Base-by-base conservation (phyloP, 495 filamentous ascomycete genomes). In the Penicillium angulare region DNA sequence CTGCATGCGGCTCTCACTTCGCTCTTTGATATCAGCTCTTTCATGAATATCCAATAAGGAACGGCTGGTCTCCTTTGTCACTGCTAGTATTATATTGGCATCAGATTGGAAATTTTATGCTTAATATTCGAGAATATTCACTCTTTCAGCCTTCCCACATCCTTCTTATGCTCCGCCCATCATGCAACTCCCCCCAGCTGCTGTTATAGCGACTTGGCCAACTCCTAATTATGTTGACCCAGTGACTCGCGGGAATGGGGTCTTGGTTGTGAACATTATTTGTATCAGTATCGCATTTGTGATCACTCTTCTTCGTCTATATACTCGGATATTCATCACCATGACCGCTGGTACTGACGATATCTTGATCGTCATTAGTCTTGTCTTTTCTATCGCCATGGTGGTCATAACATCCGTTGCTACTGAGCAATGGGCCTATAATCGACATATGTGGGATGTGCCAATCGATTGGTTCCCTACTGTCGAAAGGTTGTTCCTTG, bases 391-490 rank as follows among this genome's bases (percentile, higher is more conserved):
- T 16, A 69, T 77, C 24, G 74, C 66, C 17, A 79, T 78, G 64
- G 72, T 66, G 5, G 63, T 70, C 8, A 54, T 75, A 9, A 66
- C 71, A 4, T 74, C 70, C 0, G 20, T 79, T 7, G 65, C 73
- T 20, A 68, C 67, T 0, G 69, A 75, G 32, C 26, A 63, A 0
- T 79, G 74, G 49, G 76, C 77, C 21, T 81, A 78, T 79, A 73
- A 79, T 46, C 69, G 80, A 20, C 83, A 85, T 60, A 55, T 77
- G 27, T 82, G 77, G 73, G 79, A 83, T 50, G 60, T 82, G 3
- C 70, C 71, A 17, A 8, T 55, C 9, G 24, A 59, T 2, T 62
- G 66, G 62, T 46, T 74, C 10, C 55, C 65, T 13, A 56, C 53
- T 16, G 56, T 63, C 23, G 62, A 71, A 47, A 75, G 77, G 46